Evolutionary conservation across 805 yeast genomes (phyloP), one percentile per base, ranked within the genome.

Genomic region (Blastobotrys chiropterorum): DNA sequence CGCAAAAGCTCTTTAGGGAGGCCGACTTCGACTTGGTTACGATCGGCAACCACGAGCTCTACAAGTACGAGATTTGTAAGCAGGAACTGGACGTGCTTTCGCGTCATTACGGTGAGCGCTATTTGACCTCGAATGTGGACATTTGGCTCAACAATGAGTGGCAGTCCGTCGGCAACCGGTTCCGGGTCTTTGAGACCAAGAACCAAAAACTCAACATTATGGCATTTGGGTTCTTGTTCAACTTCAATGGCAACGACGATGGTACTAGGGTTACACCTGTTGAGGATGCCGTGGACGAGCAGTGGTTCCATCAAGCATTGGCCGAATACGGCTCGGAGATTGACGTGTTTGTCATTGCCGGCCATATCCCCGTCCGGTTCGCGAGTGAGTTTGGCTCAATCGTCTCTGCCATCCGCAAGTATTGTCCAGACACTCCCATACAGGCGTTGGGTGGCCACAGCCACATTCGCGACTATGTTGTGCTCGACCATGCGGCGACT

Each of bases 371-470:
- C 0, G 79, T 82, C 26, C 81, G 79, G 51, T 67, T 67, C 34
- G 82, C 83, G 83, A 58, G 63, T 2, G 90, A 85, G 62, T 62
- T 80, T 55, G 67, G 68, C 53, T 53, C 67, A 2, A 64, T 83
- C 41, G 82, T 82, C 57, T 44, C 62, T 0, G 67, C 65, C 3
- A 67, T 92, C 22, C 77, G 97, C 54, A 53, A 64, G 21, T 70
- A 67, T 22, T 85, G 79, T 60, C 92, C 95, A 3, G 64, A 74
- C 30, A 74, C 77, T 0, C 72, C 81, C 0, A 85, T 92, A 49
- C 96, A 89, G 65, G 87, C 85, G 60, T 84, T 92, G 67, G 98
- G 97, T 1, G 98, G 97, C 1, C 98, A 92, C 68, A 82, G 95
- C 26, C 98, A 92, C 64, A 81, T 92, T 14, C 74, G 98, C 55